phyloP scores from a whole-genome alignment of 176 grass and related monocot species.

The Alloteropsis semialata region DNA sequence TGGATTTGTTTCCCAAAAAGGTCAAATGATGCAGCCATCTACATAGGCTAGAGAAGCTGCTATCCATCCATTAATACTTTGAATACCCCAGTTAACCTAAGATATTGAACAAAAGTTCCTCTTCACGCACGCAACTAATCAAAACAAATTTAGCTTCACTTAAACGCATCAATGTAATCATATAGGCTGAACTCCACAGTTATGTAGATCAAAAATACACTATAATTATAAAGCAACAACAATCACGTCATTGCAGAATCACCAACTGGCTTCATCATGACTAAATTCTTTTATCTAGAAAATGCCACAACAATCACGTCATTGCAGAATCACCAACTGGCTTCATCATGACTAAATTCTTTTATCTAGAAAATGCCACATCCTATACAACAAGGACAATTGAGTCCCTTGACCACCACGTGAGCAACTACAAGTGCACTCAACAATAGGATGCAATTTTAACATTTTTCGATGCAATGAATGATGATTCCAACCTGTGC shows the following conservation, averaged over 20 bases:
- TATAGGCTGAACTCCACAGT: not conserved
- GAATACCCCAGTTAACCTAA: not conserved
- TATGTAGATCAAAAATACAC: not conserved
- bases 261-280: not conserved
- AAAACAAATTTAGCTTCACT: not conserved
- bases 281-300: not conserved
- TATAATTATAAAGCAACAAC: not conserved
- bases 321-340: not conserved
- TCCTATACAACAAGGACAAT: not conserved
- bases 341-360: not conserved
- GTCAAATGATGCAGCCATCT: not conserved
- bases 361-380: not conserved
- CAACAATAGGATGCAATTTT: not conserved
- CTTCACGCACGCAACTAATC: not conserved
- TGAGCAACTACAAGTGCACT: not conserved
- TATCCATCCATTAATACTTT: not conserved
- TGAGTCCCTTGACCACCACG: not conserved
- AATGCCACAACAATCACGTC: not conserved
- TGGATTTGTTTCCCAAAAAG: not conserved
- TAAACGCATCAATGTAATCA: not conserved
- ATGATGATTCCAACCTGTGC: not conserved
- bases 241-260: not conserved
- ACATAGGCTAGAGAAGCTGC: not conserved
- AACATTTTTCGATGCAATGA: not conserved
- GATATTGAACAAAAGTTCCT: not conserved